These are phyloP conservation scores for Populus alba DNA, from an alignment of 345 rosid genomes.

Conservation along the genomic window DNA sequence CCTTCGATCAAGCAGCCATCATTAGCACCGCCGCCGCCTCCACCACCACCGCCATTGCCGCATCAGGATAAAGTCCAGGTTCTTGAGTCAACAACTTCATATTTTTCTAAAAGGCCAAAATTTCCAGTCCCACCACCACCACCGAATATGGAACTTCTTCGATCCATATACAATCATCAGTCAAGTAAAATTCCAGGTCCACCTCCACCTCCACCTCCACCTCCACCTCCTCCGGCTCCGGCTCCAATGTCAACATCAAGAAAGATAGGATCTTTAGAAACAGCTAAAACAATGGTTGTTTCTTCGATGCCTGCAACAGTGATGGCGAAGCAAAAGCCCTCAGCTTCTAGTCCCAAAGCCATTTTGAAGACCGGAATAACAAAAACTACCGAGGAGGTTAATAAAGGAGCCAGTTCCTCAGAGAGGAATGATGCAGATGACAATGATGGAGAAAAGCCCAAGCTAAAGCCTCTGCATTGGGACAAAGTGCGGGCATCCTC, in stretches of 20 bases:
- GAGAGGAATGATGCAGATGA: conserved; percentile 65
- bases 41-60: conserved; percentile 15
- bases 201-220: conserved; percentile 53
- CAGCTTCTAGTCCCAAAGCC: conserved; percentile 46
- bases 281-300: conserved; percentile 17
- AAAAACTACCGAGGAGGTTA: conserved; percentile 38
- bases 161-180: conserved; percentile 48
- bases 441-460: conserved; percentile 67
- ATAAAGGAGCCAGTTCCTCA: conserved; percentile 33
- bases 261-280: conserved; percentile 36
- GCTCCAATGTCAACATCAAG: conserved; percentile 27
- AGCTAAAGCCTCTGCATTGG: conserved; percentile 93
- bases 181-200: conserved; percentile 30
- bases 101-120: conserved; percentile 48
- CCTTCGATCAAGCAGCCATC: conserved; percentile 64
- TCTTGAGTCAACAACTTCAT: conserved; percentile 20
- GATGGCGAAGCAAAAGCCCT: conserved; percentile 31
- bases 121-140: conserved; percentile 85
- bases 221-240: conserved; percentile 44
- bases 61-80: conserved; percentile 15
- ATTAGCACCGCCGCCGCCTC: conserved; percentile 29
- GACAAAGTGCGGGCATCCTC: conserved; percentile 98
- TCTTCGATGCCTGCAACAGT: conserved; percentile 29
- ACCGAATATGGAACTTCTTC: conserved; percentile 79
- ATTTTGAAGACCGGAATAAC: conserved; percentile 18